Conservation (phyloP, 306 rosid genomes). For the Cucumis hystrix region DNA sequence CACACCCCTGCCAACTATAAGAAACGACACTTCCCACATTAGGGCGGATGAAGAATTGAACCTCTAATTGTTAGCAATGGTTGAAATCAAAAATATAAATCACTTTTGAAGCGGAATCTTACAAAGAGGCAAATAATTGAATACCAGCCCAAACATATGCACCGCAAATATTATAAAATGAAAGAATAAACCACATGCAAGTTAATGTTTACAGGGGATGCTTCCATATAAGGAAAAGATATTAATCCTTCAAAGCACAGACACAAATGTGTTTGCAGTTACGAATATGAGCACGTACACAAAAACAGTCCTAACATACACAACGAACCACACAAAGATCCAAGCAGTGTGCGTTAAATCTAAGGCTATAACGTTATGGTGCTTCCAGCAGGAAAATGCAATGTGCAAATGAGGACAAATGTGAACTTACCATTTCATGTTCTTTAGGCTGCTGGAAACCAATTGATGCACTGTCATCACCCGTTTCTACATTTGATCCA, state of each 20-base stretch:
- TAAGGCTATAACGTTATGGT: not conserved
- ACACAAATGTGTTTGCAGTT: not conserved
- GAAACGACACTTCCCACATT: no score
- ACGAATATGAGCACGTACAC: not conserved
- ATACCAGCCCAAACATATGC: not conserved
- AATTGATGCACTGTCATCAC: constrained; percentile 25
- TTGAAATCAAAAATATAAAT: not conserved
- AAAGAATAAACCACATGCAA: not conserved
- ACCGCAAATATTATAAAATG: not conserved
- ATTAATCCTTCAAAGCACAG: not conserved
- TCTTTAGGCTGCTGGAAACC: constrained; percentile 24
- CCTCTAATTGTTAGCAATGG: not conserved
- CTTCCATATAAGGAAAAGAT: not conserved
- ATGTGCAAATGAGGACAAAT: not conserved
- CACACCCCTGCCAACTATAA: no score
- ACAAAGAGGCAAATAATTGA: not conserved
- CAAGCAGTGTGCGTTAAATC: not conserved
- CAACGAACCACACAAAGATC: not conserved
- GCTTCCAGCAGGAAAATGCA: not conserved
- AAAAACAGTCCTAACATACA: not conserved
- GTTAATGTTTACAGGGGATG: not conserved
- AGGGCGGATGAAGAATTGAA: not conserved
- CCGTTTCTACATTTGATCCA: constrained; percentile 24
- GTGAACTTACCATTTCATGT: constrained; percentile 28
- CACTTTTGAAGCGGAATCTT: not conserved